These are phyloP conservation scores for Trichoderma atrobrunneum DNA, from an alignment of 2,329 filamentous ascomycete genomes.

Conservation along the genomic window DNA sequence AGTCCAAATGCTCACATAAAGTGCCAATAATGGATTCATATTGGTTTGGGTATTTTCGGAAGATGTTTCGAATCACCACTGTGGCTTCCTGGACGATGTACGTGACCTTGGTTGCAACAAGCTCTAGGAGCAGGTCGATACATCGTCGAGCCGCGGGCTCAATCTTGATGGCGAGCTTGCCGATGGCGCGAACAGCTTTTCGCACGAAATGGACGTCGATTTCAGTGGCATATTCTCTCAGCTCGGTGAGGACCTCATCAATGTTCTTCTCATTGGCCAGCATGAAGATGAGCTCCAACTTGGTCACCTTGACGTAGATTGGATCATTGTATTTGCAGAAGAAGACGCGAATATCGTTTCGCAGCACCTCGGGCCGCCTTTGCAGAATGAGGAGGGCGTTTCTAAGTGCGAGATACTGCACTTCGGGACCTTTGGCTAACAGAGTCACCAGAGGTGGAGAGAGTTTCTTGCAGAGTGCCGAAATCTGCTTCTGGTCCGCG, in stretches of 20 bases:
- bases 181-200: slow-evolving; percentile 95
- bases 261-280: slow-evolving; percentile 94
- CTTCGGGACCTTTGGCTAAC: slow-evolving; percentile 92
- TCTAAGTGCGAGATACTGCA: slow-evolving; percentile 93
- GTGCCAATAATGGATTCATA: slow-evolving; percentile 98
- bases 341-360: slow-evolving; percentile 97
- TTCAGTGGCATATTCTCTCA: slow-evolving; percentile 95
- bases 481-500: slow-evolving; percentile 82
- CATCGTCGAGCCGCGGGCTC: slow-evolving; percentile 87
- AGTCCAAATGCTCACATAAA: slow-evolving; percentile 93
- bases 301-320: slow-evolving; percentile 99
- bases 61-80: slow-evolving; percentile 98
- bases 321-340: slow-evolving; percentile 99
- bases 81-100: slow-evolving; percentile 99
- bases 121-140: slow-evolving; percentile 86
- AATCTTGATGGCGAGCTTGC: slow-evolving; percentile 98
- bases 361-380: slow-evolving; percentile 83
- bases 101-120: slow-evolving; percentile 96
- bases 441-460: slow-evolving; percentile 93
- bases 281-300: slow-evolving; percentile 98
- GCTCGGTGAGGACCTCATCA: slow-evolving; percentile 86
- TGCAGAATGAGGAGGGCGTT: slow-evolving; percentile 95
- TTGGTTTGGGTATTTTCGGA: slow-evolving; percentile 97
- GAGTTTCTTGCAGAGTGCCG: slow-evolving; percentile 82
- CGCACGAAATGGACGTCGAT: slow-evolving; percentile 99